phyloP scores from a whole-genome alignment of 495 filamentous ascomycete genomes.

The Jackrogersella minutella region DNA sequence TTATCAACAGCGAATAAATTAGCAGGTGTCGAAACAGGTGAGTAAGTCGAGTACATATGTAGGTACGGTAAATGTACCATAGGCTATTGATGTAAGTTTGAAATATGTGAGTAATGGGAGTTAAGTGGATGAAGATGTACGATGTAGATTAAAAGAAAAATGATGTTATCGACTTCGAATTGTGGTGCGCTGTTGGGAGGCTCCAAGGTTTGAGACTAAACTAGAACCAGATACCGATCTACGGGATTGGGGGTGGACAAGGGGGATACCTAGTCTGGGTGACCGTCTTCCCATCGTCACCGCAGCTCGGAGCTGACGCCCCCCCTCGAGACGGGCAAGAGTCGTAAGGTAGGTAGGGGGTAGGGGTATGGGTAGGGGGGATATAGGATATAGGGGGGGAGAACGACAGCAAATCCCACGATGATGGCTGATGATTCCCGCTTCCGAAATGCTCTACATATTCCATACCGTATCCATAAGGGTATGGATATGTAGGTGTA shows the following conservation, averaged over 20 bases:
- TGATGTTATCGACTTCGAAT: conserved; percentile 7
- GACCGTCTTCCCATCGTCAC: too few species aligned
- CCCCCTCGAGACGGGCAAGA: not conserved
- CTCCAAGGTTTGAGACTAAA: not conserved
- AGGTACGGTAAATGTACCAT: not conserved
- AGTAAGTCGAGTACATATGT: not conserved
- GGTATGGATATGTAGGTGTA: not conserved
- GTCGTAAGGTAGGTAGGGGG: conserved; percentile 9
- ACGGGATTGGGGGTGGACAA: conserved; percentile 2
- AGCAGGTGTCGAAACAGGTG: not conserved
- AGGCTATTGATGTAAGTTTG: too few species aligned
- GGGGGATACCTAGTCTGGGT: not conserved
- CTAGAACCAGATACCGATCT: conserved; percentile 23
- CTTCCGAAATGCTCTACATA: conserved; percentile 20
- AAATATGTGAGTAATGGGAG: not conserved
- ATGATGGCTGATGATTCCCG: conserved; percentile 31
- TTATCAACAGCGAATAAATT: not conserved
- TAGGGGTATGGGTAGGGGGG: not conserved
- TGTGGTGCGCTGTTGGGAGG: not conserved
- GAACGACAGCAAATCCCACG: conserved; percentile 40
- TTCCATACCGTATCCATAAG: not conserved
- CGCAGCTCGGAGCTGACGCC: too few species aligned
- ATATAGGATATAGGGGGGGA: not conserved
- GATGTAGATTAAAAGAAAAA: not conserved
- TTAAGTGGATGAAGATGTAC: conserved; percentile 5